These are phyloP conservation scores for Plantago ovata DNA, from an alignment of 257 asterid species.

Conservation along the genomic window DNA sequence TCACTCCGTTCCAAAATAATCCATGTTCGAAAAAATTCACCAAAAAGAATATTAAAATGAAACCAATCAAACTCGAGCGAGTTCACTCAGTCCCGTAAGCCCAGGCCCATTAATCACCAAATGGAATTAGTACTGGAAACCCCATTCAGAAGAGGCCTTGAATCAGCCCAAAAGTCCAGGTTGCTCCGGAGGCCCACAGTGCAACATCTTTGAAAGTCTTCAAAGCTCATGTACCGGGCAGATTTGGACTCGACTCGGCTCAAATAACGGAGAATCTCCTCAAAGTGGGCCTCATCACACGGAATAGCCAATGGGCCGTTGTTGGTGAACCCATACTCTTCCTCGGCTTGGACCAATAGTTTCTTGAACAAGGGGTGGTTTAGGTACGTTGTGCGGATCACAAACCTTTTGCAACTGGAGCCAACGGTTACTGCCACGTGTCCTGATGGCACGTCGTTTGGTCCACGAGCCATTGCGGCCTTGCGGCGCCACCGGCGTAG, in stretches of 20 bases:
- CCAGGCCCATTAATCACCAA: constrained; percentile 16
- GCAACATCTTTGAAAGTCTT: constrained; percentile 49
- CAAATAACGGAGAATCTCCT: constrained; percentile 36
- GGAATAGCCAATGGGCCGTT: constrained; percentile 54
- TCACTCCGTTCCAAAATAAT: neutral
- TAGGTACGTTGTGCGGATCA: constrained; percentile 42
- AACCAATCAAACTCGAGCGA: neutral
- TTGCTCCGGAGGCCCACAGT: constrained; percentile 43
- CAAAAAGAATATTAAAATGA: neutral
- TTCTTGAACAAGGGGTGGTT: constrained; percentile 50
- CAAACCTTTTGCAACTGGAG: constrained; percentile 27
- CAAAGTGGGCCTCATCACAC: constrained; percentile 47
- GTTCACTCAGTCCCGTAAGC: neutral
- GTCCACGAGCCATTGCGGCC: constrained; percentile 30
- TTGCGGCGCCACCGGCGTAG: constrained; percentile 48
- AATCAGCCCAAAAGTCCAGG: constrained; percentile 49
- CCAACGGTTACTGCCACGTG: constrained; percentile 52
- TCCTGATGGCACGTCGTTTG: constrained; percentile 36
- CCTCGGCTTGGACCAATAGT: constrained; percentile 47
- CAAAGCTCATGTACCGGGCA: constrained; percentile 39
- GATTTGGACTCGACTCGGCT: constrained; percentile 37
- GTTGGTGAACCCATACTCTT: constrained; percentile 48
- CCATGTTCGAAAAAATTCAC: too few relatives aligned
- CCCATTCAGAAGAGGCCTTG: constrained; percentile 49
- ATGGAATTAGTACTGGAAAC: constrained; percentile 25